Percentiles rank a stretch among this genome's conserved stretches.
These are phyloP conservation scores for Incumbomyces lentus DNA, from an alignment of 2,329 filamentous ascomycete species.

Conservation along the genomic window DNA sequence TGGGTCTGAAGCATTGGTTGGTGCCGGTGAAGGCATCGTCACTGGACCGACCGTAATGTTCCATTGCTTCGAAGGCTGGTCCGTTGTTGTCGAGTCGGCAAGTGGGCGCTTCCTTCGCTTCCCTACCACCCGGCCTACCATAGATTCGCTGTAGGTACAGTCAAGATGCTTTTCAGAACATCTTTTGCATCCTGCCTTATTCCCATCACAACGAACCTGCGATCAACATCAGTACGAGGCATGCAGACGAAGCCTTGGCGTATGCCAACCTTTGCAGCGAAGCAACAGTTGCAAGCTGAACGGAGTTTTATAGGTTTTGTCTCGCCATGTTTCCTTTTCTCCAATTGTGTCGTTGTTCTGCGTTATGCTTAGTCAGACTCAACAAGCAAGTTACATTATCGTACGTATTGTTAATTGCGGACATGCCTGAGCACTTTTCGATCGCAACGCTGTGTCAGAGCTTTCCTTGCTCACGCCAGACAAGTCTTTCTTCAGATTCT, in stretches of 20 bases:
- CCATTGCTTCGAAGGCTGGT: background rate
- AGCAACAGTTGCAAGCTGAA: slow-evolving; percentile 20
- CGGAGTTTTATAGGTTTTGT: slow-evolving; percentile 19
- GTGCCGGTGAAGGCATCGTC: slow-evolving; percentile 18
- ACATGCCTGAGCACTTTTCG: background rate
- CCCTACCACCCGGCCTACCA: slow-evolving; percentile 20
- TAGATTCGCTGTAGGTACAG: slow-evolving; percentile 21
- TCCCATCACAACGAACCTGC: slow-evolving; percentile 21
- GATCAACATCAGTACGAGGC: slow-evolving; percentile 4
- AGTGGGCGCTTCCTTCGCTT: slow-evolving; percentile 21
- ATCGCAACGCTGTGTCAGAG: background rate
- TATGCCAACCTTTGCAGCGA: slow-evolving; percentile 18
- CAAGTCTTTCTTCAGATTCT: background rate
- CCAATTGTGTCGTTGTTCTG: background rate
- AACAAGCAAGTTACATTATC: background rate
- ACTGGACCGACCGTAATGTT: slow-evolving; percentile 5
- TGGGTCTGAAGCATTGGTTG: slow-evolving; percentile 13
- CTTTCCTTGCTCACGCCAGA: no score
- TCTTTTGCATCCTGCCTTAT: slow-evolving; percentile 19
- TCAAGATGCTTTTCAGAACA: slow-evolving; percentile 18
- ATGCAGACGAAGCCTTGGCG: background rate
- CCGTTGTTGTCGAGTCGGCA: slow-evolving; percentile 9
- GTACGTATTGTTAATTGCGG: slow-evolving; percentile 2
- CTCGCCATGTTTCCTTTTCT: slow-evolving; percentile 1
- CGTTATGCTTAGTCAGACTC: background rate